A percentile compares a stretch with the other conserved stretches of the same genome.
Conservation (phyloP, 2,329 filamentous ascomycete genomes). For the Botryotinia narcissicola region DNA sequence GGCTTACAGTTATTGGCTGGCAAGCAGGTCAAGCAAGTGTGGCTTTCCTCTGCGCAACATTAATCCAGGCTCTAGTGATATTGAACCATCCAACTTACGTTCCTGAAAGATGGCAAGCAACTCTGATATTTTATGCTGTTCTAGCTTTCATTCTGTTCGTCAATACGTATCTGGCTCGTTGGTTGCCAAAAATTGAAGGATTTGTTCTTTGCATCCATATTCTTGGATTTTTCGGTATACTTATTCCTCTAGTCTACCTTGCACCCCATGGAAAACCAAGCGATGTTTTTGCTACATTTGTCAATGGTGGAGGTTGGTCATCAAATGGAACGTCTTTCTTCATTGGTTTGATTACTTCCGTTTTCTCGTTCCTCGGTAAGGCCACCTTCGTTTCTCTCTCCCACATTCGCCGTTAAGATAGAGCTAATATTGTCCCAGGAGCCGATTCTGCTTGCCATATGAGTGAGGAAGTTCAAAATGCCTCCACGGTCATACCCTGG, state of each 20-base stretch:
- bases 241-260: slow-evolving; percentile 41
- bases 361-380: slow-evolving; percentile 20
- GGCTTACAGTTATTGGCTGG: slow-evolving; percentile 48
- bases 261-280: slow-evolving; percentile 25
- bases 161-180: slow-evolving; percentile 43
- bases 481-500: slow-evolving; percentile 19
- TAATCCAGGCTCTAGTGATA: slow-evolving; percentile 44
- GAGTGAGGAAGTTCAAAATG: slow-evolving; percentile 23
- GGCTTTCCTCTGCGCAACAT: slow-evolving; percentile 44
- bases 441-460: slow-evolving; percentile 20
- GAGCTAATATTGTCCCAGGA: slow-evolving; percentile 13
- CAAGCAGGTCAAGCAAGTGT: slow-evolving; percentile 43
- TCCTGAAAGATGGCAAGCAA: slow-evolving; percentile 43
- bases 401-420: not conserved
- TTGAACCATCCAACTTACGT: slow-evolving; percentile 40
- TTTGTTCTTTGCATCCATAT: slow-evolving; percentile 46
- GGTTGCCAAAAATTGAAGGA: slow-evolving; percentile 45
- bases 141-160: slow-evolving; percentile 42
- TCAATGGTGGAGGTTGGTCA: slow-evolving; percentile 36
- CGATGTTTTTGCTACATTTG: slow-evolving; percentile 37
- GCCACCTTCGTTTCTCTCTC: not conserved
- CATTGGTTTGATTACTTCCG: slow-evolving; percentile 36
- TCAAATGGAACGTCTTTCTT: slow-evolving; percentile 38
- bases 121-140: slow-evolving; percentile 44
- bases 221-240: slow-evolving; percentile 45